Conservation (phyloP, 2,329 filamentous ascomycete species). For the Balansia obtecta region DNA sequence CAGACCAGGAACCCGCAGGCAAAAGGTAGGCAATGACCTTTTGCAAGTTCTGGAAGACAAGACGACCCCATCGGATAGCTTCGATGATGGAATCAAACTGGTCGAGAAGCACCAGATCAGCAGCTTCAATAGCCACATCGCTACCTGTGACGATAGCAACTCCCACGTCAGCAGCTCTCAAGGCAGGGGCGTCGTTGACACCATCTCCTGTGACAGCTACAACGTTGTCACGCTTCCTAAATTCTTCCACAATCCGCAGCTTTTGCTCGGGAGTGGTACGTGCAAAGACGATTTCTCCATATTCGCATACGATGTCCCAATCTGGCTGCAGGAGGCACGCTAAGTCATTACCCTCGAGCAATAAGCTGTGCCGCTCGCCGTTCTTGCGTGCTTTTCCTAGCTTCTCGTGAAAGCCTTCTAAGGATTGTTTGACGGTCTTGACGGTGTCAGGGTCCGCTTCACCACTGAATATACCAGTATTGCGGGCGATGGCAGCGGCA, state of each 20-base stretch:
- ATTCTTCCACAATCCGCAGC: conserved; percentile 57
- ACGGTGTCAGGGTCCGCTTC: conserved; percentile 30
- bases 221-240: conserved; percentile 45
- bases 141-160: conserved; percentile 54
- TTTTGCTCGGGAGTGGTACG: conserved; percentile 59
- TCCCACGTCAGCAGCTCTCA: conserved; percentile 55
- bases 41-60: conserved; percentile 29
- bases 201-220: conserved; percentile 66
- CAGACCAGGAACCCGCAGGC: conserved; percentile 40
- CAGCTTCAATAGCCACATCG: conserved; percentile 51
- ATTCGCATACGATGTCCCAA: conserved; percentile 34
- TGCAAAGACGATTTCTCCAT: conserved; percentile 53
- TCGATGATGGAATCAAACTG: conserved; percentile 61
- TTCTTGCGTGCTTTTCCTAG: conserved; percentile 10
- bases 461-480: conserved; percentile 49
- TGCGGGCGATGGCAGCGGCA: conserved; percentile 51
- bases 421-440: conserved; percentile 11
- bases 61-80: conserved; percentile 37
- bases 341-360: conserved; percentile 44
- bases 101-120: conserved; percentile 56
- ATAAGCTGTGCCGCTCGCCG: conserved; percentile 14
- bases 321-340: conserved; percentile 37
- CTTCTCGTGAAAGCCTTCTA: conserved; percentile 6
- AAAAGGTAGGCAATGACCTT: conserved; percentile 32
- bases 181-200: conserved; percentile 53